These are phyloP conservation scores for Saposhnikovia divaricata DNA, from an alignment of 129 eudicot genomes.

Conservation along the genomic window DNA sequence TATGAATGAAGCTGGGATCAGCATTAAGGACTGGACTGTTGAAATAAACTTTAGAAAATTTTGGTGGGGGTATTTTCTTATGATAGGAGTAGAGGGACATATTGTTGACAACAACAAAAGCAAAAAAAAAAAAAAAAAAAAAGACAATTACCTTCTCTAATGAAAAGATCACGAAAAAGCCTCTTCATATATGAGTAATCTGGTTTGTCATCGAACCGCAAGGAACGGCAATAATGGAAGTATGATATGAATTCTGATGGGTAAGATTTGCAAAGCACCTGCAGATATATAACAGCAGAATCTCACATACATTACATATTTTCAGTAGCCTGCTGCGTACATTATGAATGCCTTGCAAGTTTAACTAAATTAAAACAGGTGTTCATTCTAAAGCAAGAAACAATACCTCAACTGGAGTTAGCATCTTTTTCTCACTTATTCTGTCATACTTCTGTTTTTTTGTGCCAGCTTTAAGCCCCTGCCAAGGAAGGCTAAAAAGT, in stretches of 20 bases:
- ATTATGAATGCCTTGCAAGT: neutral
- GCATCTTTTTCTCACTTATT: conserved; percentile 67
- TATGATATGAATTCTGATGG: conserved; percentile 61
- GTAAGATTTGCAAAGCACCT: conserved; percentile 61
- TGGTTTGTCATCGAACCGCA: conserved; percentile 65
- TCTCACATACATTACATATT: neutral
- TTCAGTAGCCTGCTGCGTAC: neutral
- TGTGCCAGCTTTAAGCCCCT: conserved; percentile 64
- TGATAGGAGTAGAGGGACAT: neutral
- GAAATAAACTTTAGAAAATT: neutral
- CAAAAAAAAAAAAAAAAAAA: neutral
- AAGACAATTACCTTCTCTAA: conserved; percentile 40
- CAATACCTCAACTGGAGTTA: conserved; percentile 53
- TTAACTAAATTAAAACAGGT: neutral
- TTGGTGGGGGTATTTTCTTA: neutral
- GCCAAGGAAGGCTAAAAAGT: conserved; percentile 58
- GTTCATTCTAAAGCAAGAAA: neutral
- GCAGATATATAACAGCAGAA: neutral
- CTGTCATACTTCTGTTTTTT: conserved; percentile 64
- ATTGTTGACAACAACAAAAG: neutral
- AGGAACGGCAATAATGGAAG: conserved; percentile 61
- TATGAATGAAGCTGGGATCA: neutral
- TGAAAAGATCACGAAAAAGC: conserved; percentile 64
- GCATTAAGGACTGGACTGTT: neutral
- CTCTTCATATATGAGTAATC: conserved; percentile 64